These are phyloP conservation scores for Polyrhizophydium stewartii DNA, from an alignment of 371 early-diverging fungal species.

Conservation along the genomic window DNA sequence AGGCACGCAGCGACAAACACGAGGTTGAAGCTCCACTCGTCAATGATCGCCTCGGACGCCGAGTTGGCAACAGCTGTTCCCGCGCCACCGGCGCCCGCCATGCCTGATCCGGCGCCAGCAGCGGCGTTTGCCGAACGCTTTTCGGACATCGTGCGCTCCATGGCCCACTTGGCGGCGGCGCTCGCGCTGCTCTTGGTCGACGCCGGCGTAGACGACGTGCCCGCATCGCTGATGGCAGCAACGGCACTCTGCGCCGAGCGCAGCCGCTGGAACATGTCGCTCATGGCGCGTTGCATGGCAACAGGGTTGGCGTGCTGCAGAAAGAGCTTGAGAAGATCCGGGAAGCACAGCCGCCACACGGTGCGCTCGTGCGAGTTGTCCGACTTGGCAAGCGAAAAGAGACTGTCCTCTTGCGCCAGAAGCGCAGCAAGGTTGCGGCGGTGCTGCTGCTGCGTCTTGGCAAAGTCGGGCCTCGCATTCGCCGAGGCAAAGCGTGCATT, in stretches of 20 bases:
- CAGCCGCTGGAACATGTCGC: constrained; percentile 56
- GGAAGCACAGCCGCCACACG: constrained; percentile 53
- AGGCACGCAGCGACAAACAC: constrained; percentile 46
- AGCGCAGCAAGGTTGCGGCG: constrained; percentile 18
- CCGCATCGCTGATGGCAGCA: constrained; percentile 51
- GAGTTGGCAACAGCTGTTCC: too few relatives aligned
- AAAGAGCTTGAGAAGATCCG: constrained; percentile 59
- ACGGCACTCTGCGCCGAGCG: constrained; percentile 60
- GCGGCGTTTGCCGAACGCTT: constrained; percentile 15
- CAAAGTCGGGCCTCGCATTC: constrained; percentile 22
- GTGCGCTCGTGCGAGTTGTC: constrained; percentile 21
- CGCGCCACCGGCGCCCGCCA: too few relatives aligned
- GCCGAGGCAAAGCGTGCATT: constrained; percentile 25
- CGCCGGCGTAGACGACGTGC: neutral
- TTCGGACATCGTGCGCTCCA: constrained; percentile 13
- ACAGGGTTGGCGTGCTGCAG: constrained; percentile 57
- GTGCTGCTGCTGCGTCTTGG: constrained; percentile 27
- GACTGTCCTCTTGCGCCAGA: constrained; percentile 24
- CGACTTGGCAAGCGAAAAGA: constrained; percentile 24
- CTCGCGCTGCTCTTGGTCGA: neutral
- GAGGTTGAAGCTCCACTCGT: constrained; percentile 75
- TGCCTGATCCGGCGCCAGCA: too few relatives aligned
- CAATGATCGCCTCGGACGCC: constrained; percentile 52
- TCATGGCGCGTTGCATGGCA: constrained; percentile 56
- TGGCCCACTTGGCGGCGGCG: constrained; percentile 17